phyloP scores from a whole-genome alignment of 257 asterid genomes.

The Plectranthus barbatus region DNA sequence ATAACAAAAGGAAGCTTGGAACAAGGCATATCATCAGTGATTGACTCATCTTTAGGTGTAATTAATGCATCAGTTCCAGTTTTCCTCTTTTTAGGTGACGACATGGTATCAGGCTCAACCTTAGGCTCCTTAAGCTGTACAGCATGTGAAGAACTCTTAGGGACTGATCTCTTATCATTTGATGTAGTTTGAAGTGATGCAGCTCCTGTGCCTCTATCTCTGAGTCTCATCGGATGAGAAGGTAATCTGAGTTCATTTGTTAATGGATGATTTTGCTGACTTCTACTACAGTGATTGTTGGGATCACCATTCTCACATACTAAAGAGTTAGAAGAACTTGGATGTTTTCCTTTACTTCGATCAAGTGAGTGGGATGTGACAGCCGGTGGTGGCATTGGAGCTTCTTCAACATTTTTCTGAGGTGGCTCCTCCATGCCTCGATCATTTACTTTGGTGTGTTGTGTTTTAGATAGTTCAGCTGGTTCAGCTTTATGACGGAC shows the following conservation, averaged over 20 bases:
- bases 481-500: conserved; percentile 47
- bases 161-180: conserved; percentile 27
- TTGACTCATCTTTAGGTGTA: conserved; percentile 45
- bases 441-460: conserved; percentile 7
- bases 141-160: conserved; percentile 26
- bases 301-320: conserved; percentile 23
- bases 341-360: conserved; percentile 37
- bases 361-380: conserved; percentile 18
- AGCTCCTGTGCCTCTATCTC: conserved; percentile 39
- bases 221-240: conserved; percentile 39
- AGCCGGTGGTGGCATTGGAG: conserved; percentile 17
- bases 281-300: conserved; percentile 10
- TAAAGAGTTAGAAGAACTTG: conserved; percentile 24
- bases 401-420: conserved; percentile 14
- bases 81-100: conserved; percentile 20
- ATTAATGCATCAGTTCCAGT: conserved; percentile 21
- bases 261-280: conserved; percentile 12
- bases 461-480: conserved; percentile 26
- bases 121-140: conserved; percentile 32
- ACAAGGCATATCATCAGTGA: conserved; percentile 32
- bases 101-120: conserved; percentile 18
- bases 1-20: conserved; percentile 31
- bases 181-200: conserved; percentile 29
- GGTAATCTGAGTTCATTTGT: conserved; percentile 19
- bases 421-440: conserved; percentile 17